phyloP scores from a whole-genome alignment of 768 basidiomycete species.

The Suillus paluster region DNA sequence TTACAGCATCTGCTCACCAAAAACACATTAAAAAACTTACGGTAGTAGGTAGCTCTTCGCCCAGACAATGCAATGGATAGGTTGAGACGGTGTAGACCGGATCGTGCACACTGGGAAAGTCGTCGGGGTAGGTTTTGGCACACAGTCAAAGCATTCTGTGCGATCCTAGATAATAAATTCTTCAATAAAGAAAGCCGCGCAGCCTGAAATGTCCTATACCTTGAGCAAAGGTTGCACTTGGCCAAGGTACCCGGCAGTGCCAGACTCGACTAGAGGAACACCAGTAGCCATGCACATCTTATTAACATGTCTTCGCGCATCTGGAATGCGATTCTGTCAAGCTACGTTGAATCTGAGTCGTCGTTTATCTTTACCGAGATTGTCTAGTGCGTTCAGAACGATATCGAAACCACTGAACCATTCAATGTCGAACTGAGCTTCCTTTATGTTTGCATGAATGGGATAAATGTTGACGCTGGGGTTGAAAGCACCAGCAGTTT shows the following conservation, averaged over 20 bases:
- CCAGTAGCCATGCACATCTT: conserved; percentile 95
- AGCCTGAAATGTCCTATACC: conserved; percentile 41
- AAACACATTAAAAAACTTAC: conserved; percentile 47
- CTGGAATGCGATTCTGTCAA: conserved; percentile 42
- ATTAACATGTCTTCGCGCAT: conserved; percentile 95
- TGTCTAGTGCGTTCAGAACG: conserved; percentile 95
- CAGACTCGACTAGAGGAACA: conserved; percentile 92
- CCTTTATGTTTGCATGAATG: conserved; percentile 95
- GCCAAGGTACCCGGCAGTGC: conserved; percentile 95
- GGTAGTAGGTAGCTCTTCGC: conserved; percentile 95
- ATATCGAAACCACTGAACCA: conserved; percentile 94
- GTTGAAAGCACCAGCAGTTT: conserved; percentile 83
- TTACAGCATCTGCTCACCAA: background rate
- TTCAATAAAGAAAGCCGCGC: background rate
- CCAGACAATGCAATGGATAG: conserved; percentile 99
- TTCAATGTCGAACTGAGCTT: conserved; percentile 81
- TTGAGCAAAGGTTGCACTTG: conserved; percentile 95
- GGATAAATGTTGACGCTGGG: conserved; percentile 87
- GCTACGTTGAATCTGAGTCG: background rate
- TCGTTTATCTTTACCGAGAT: conserved; percentile 58
- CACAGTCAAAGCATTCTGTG: conserved; percentile 96
- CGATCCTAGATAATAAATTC: conserved; percentile 55
- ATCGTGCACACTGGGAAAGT: conserved; percentile 98
- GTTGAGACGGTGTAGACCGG: conserved; percentile 93
- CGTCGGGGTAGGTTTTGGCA: conserved; percentile 91